phyloP scores from a whole-genome alignment of 169 alveolate genomes.

The Eimeria tenella region DNA sequence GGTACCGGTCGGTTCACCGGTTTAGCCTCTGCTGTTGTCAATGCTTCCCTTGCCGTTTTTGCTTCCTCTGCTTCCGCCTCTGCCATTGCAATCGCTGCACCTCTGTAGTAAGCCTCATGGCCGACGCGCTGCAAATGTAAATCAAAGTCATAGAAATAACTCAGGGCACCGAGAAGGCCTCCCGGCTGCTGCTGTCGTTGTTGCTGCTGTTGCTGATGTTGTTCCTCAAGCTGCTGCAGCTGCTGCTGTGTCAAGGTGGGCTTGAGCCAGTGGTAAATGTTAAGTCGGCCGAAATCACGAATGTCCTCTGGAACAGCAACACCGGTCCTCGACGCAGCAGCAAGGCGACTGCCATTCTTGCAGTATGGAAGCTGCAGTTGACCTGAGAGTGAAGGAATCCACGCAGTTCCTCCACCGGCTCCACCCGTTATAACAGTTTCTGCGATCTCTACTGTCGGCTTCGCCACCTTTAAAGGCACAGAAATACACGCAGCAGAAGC shows the following conservation, averaged over 20 bases:
- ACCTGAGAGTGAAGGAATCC: too few relatives aligned
- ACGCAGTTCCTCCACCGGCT: too few relatives aligned
- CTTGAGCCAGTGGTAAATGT: conserved; percentile 23
- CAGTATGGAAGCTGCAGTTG: background rate
- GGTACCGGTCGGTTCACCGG: background rate
- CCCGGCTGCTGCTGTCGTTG: conserved; percentile 12
- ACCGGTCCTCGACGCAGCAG: conserved; percentile 1
- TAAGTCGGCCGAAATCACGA: conserved; percentile 1
- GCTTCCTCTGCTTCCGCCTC: background rate
- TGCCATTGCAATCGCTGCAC: conserved; percentile 8
- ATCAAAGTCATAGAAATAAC: conserved; percentile 10
- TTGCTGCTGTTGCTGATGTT: conserved; percentile 5
- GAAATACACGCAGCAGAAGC: too few relatives aligned
- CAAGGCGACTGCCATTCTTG: background rate
- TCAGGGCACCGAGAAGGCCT: background rate
- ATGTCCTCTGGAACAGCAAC: conserved; percentile 26
- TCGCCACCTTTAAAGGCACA: too few relatives aligned
- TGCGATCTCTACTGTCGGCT: too few relatives aligned
- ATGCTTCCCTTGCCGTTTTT: background rate
- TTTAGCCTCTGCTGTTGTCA: background rate
- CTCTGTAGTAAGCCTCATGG: background rate
- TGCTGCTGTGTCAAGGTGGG: background rate
- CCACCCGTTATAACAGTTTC: too few relatives aligned
- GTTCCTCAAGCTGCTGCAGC: conserved; percentile 3
- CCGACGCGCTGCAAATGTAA: conserved; percentile 8